Evolutionary conservation across 1,284 basidiomycete genomes (phyloP).

Genomic region (Peniophora sp.): DNA sequence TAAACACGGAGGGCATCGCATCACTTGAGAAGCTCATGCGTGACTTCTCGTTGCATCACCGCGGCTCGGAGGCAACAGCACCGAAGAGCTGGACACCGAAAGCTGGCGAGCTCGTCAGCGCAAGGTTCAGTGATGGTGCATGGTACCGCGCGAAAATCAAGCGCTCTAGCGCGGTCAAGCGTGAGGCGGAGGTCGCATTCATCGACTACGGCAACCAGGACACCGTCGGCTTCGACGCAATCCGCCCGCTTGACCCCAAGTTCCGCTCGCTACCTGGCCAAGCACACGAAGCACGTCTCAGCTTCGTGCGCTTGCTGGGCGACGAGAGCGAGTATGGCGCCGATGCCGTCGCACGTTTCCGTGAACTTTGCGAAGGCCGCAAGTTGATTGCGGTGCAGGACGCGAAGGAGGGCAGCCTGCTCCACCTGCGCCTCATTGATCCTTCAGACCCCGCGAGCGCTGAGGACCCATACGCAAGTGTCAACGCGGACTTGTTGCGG

Average conservation of each 20-base stretch:
- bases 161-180: constrained; percentile 74
- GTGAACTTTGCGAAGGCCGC: constrained; percentile 75
- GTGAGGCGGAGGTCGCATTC: constrained; percentile 82
- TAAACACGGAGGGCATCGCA: constrained; percentile 84
- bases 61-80: constrained; percentile 45
- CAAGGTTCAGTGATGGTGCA: constrained; percentile 81
- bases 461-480: constrained; percentile 64
- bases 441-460: constrained; percentile 63
- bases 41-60: constrained; percentile 83
- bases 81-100: constrained; percentile 68
- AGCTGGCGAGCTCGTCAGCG: constrained; percentile 85
- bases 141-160: constrained; percentile 94
- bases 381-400: constrained; percentile 90
- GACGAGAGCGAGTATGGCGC: constrained; percentile 76
- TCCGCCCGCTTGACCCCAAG: constrained; percentile 78
- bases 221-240: constrained; percentile 64
- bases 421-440: constrained; percentile 87
- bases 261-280: constrained; percentile 83
- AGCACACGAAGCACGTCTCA: constrained; percentile 76
- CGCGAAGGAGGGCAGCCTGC: constrained; percentile 65
- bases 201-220: constrained; percentile 91
- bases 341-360: constrained; percentile 84
- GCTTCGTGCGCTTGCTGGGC: constrained; percentile 79
- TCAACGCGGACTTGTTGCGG: constrained; percentile 77
- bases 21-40: constrained; percentile 90